Evolutionary conservation across 169 alveolate genomes (phyloP).

Genomic region (Hepatocystis sp.): DNA sequence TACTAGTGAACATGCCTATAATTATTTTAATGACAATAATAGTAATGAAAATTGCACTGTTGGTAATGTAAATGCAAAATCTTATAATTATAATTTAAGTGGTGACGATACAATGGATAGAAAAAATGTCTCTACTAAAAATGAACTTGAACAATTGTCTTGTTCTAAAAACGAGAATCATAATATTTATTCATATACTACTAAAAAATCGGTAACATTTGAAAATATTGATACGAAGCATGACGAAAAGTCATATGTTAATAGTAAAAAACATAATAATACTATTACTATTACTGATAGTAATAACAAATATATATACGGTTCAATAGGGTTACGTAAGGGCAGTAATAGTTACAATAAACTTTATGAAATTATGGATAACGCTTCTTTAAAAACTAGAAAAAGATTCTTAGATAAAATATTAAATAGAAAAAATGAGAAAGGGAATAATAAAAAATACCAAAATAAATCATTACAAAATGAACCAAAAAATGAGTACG

Average conservation of each 20-base stretch:
- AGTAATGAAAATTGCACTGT: not conserved
- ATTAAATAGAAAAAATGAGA: conserved; percentile 23
- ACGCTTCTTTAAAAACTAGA: conserved; percentile 63
- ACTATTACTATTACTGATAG: too few species aligned
- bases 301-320: too few species aligned
- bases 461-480: not conserved
- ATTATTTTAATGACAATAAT: not conserved
- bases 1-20: not conserved
- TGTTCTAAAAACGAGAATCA: conserved; percentile 10
- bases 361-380: conserved; percentile 46
- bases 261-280: too few species aligned
- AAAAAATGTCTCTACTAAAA: too few species aligned
- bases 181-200: conserved; percentile 14
- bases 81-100: not conserved
- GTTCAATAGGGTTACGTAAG: too few species aligned
- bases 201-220: conserved; percentile 72
- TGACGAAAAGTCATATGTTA: too few species aligned
- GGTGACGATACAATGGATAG: too few species aligned
- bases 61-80: not conserved
- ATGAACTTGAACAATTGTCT: too few species aligned
- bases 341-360: too few species aligned
- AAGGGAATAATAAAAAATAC: conserved; percentile 8
- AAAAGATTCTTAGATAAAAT: conserved; percentile 39
- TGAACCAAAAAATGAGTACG: conserved; percentile 1
- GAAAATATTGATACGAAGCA: conserved; percentile 64